Evolutionary conservation across 441 rosid genomes (phyloP), one percentile per base, ranked within the genome.

Genomic region (Jatropha multifida): DNA sequence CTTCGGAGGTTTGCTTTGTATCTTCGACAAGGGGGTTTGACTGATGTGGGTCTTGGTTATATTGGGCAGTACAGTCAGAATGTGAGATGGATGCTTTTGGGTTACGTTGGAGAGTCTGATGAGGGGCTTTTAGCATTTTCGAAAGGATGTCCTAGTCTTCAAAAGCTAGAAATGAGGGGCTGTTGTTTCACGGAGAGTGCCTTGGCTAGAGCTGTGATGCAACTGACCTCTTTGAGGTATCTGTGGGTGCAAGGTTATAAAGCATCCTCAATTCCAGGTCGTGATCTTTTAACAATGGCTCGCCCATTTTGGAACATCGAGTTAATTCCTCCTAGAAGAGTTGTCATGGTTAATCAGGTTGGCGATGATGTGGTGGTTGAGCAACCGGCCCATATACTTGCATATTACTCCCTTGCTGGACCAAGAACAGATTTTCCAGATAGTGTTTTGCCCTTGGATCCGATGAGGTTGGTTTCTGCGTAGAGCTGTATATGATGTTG

Each of bases 271-370:
- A 65, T 76, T 0, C 85, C 90, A 1, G 65, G 55, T 54, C 90
- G 69, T 32, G 94, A 88, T 78, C 83, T 96, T 52, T 71, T 86
- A 74, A 73, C 83, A 41, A 96, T 96, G 99, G 88, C 85, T 70
- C 88, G 98, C 52, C 99, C 99, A 0, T 92, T 79, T 78, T 94
- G 99, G 99, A 96, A 96, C 75, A 94, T 96, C 0, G 99, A 96
- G 84, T 78, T 92, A 81, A 93, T 94, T 51, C 98, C 94, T 23
- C 71, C 93, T 1, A 85, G 96, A 79, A 69, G 7, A 72, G 85
- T 84, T 2, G 38, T 41, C 5, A 58, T 76, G 55, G 76, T 68
- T 41, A 77, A 81, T 71, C 80, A 72, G 69, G 65, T 2, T 0
- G 94, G 91, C 65, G 85, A 81, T 62, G 14, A 65, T 7, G 74